Percentiles rank a stretch among this genome's conserved stretches.
Conservation (phyloP, 305 asterid genomes). For the Solanum aculeatissimum region DNA sequence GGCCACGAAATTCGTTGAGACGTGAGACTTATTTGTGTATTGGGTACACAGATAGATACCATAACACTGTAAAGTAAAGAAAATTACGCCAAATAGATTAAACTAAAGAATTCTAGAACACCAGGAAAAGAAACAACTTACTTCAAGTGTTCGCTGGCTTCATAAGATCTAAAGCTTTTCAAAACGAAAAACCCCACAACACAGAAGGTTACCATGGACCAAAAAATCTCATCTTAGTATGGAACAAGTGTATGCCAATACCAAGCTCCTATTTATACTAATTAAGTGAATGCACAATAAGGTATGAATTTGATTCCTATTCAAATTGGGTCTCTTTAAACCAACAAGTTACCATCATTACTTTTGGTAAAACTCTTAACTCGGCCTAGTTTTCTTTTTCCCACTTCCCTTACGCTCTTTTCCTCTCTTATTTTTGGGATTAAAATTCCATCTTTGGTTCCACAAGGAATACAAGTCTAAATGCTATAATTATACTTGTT, state of each 20-base stretch:
- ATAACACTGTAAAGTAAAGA: not conserved
- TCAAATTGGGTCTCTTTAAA: not conserved
- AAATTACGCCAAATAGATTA: not conserved
- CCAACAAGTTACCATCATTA: not conserved
- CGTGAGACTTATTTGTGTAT: no score
- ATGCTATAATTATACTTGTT: no score
- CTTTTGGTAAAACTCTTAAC: not conserved
- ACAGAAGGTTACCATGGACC: not conserved
- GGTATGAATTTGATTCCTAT: not conserved
- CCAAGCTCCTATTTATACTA: not conserved
- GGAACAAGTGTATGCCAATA: not conserved
- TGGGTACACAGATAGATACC: no score
- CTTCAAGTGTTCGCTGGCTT: not conserved
- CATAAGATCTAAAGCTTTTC: not conserved
- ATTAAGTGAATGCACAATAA: not conserved
- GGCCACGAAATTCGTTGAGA: no score
- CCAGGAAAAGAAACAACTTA: not conserved
- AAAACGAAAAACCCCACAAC: not conserved
- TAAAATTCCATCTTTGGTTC: not conserved
- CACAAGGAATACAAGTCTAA: not conserved
- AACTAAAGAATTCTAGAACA: not conserved
- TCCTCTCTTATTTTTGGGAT: not conserved
- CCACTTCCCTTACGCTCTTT: not conserved
- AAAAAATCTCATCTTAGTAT: not conserved
- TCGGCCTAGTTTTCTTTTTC: not conserved